Evolutionary conservation across 805 yeast species (phyloP), one percentile per base, ranked within the genome.

Genomic region (Zygosaccharomyces rouxii): DNA sequence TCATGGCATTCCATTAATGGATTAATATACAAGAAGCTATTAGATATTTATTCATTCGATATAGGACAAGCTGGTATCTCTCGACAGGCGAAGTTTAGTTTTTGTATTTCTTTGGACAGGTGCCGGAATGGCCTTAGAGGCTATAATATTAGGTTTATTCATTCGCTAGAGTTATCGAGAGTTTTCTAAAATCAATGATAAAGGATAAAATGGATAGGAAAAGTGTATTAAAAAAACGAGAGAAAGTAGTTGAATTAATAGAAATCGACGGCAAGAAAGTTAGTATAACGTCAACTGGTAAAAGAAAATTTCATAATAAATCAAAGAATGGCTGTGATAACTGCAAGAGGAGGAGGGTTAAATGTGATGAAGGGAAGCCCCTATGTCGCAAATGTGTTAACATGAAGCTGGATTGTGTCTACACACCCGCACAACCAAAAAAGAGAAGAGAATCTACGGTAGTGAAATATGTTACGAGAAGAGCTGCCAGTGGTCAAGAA

Each of bases 311-410:
- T 60, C 98, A 92, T 64, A 86, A 83, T 51, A 92, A 92, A 67
- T 86, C 95, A 30, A 78, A 95, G 49, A 79, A 80, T 48, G 98
- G 98, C 0, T 90, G 98, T 69, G 78, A 82, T 35, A 86, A 95
- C 2, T 90, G 98, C 69, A 90, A 90, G 62, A 77, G 80, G 54
- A 77, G 98, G 58, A 73, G 97, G 44, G 97, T 92, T 35, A 90
- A 90, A 64, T 90, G 98, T 72, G 97, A 90, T 64, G 97, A 92
- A 66, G 71, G 72, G 0, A 84, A 81, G 51, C 97, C 97, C 0
- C 63, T 72, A 6, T 90, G 98, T 66, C 71, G 71, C 19, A 89
- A 89, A 68, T 90, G 98, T 68, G 68, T 73, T 42, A 83, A 89
- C 52, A 79, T 90, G 81, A 84, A 86, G 19, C 72, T 90, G 30